Evolutionary conservation across 768 basidiomycete species (phyloP).

Genomic region (Tylopilus subfusipes): DNA sequence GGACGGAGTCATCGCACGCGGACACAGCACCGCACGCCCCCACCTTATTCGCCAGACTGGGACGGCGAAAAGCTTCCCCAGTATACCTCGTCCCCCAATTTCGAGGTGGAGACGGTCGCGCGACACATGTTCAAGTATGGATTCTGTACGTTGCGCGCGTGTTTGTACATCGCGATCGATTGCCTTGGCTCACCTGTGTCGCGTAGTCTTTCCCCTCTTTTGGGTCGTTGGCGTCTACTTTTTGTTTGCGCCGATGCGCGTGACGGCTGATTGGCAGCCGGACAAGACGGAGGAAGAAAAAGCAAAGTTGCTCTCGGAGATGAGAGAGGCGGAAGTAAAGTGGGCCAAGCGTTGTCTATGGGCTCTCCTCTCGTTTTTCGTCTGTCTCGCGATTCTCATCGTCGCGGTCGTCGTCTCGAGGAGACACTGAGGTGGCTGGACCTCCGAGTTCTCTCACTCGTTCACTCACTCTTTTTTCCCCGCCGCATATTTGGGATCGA

Average conservation of each 20-base stretch:
- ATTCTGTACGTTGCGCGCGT: conserved; percentile 41
- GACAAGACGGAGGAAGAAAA: conserved; percentile 54
- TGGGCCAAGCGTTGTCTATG: conserved; percentile 56
- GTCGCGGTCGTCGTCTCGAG: conserved; percentile 20
- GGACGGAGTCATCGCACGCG: conserved; percentile 26
- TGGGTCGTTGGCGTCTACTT: conserved; percentile 59
- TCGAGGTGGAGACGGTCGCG: conserved; percentile 54
- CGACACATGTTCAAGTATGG: conserved; percentile 62
- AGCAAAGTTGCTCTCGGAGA: conserved; percentile 41
- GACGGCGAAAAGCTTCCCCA: conserved; percentile 29
- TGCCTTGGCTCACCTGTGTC: not conserved
- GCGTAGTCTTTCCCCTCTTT: conserved; percentile 56
- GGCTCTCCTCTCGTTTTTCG: conserved; percentile 47
- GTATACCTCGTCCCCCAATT: conserved; percentile 26
- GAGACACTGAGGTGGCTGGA: conserved; percentile 17
- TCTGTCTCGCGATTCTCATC: conserved; percentile 34
- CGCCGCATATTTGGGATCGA: not conserved
- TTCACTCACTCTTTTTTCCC: not conserved
- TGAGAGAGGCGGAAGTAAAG: conserved; percentile 49
- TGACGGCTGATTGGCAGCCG: conserved; percentile 50
- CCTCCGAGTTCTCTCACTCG: not conserved
- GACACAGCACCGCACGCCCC: conserved; percentile 27
- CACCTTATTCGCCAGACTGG: conserved; percentile 45
- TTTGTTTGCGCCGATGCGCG: conserved; percentile 49
- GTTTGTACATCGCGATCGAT: not conserved